Evolutionary conservation across 352 stramenopile genomes (phyloP).

Genomic region (Phytophthora meadii): DNA sequence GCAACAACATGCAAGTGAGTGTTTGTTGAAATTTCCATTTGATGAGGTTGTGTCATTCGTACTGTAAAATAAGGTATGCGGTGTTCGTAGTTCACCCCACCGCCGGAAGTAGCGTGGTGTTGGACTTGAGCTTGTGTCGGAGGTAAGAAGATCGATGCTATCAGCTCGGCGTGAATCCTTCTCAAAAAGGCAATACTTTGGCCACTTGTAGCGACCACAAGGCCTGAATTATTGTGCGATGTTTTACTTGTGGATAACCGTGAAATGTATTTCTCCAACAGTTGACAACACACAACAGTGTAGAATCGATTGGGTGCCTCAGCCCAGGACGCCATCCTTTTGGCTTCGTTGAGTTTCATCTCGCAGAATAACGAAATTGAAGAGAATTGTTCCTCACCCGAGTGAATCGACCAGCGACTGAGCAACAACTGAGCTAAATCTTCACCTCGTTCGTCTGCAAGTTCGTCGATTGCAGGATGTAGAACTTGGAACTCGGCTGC

Average conservation of each 20-base stretch:
- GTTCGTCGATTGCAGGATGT: slow-evolving; percentile 60
- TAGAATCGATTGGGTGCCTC: slow-evolving; percentile 79
- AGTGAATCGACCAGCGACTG: slow-evolving; percentile 70
- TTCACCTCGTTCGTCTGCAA: slow-evolving; percentile 62
- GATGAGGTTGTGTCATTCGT: not conserved
- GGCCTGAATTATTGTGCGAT: slow-evolving; percentile 12
- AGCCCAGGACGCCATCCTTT: slow-evolving; percentile 78
- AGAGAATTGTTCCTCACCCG: slow-evolving; percentile 58
- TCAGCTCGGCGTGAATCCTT: slow-evolving; percentile 60
- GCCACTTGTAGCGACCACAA: slow-evolving; percentile 23
- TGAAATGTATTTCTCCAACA: slow-evolving; percentile 72
- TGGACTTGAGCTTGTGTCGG: slow-evolving; percentile 26
- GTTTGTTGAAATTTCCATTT: not conserved
- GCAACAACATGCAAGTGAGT: not conserved
- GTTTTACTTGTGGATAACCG: slow-evolving; percentile 23
- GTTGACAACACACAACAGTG: slow-evolving; percentile 71
- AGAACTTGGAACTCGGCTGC: slow-evolving; percentile 61
- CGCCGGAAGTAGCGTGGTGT: slow-evolving; percentile 10
- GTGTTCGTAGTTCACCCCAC: slow-evolving; percentile 37
- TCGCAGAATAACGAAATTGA: slow-evolving; percentile 81
- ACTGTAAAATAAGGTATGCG: slow-evolving; percentile 72
- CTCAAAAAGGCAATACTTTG: slow-evolving; percentile 57
- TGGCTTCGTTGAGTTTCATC: slow-evolving; percentile 81
- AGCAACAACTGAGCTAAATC: slow-evolving; percentile 64
- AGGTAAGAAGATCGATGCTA: slow-evolving; percentile 62